Evolutionary conservation across 2,329 filamentous ascomycete species (phyloP), one percentile per base, ranked within the genome.

Genomic region (Neonectria sp.): DNA sequence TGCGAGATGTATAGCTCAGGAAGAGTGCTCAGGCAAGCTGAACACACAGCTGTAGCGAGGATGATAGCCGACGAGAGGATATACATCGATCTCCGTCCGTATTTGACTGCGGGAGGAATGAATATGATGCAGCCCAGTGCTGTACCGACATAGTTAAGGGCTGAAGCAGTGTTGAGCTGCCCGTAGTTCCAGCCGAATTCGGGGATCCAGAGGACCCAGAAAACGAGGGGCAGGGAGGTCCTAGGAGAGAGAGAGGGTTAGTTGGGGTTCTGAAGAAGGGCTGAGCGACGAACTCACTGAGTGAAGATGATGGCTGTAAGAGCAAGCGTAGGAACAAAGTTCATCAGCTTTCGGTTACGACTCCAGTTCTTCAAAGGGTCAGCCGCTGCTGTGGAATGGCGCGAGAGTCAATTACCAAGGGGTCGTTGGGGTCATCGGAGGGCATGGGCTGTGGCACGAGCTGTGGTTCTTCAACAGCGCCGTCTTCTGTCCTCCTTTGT

Each of bases 31-130:
- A 75, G 72, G 25, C 56, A 52, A 6, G 69, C 68, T 0, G 61
- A 61, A 75, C 76, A 78, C 57, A 67, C 70, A 6, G 68, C 57
- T 1, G 56, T 62, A 17, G 63, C 75, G 0, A 70, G 63, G 43
- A 76, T 46, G 7, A 71, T 5, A 1, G 67, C 48, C 2, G 62
- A 71, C 1, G 75, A 76, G 3, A 73, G 11, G 4, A 80, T 53
- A 27, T 80, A 80, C 6, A 72, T 63, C 1, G 73, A 67, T 2
- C 79, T 70, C 2, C 77, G 72, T 8, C 78, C 79, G 55, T 76
- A 79, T 37, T 77, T 78, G 55, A 74, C 69, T 1, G 75, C 69
- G 21, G 79, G 72, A 0, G 78, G 78, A n/a, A 80, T 71, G 60
- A 80, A 75, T 45, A 78, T 52, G 17, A 78, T 67, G 57, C 77